Base-by-base conservation (phyloP, 2,329 filamentous ascomycete genomes). In the Trichoderma gracile region DNA sequence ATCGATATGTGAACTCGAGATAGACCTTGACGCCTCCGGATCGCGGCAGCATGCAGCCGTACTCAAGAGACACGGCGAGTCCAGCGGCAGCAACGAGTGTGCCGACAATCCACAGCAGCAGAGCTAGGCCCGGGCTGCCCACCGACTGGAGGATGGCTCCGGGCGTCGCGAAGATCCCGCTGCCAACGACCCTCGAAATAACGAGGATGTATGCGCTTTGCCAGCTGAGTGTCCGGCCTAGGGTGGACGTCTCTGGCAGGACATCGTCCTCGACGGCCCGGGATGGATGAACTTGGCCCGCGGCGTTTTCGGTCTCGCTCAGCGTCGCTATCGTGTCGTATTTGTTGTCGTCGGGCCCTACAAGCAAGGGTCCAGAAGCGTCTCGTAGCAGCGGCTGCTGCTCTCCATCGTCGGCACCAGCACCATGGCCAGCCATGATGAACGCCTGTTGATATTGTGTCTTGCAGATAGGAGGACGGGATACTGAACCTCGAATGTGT, bases 21-120 rank as follows among this genome's bases (percentile, higher is more conserved):
- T 90, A 91, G 7, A 90, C 86, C 74, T 91, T 91, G 27, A 84
- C 79, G 25, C 88, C 89, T 7, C 89, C 89, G 0, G 85, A 89
- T 0, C 87, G 80, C 17, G 89, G 89, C 15, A 91, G 77, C 87
- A 90, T 90, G 69, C 83, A 88, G 0, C 89, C 89, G 69, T 86
- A 89, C 71, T 92, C 89, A 56, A 91, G 80, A 7, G 82, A 82
- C 0, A 91, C 81, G 3, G 82, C 81, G 3, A 91, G 77, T 0
- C 86, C 86, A 58, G 84, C 87, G 8, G 82, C 86, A 0, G 86
- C 84, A 8, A 90, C 78, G 1, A 86, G 68, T 0, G 86, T 85
- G 1, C 88, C 89, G 0, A 85, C 73, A 0, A 88, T 63, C 89
- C 89, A 91, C 3, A 91, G 74, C 0, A 82, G 67, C 1, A 91